Evolutionary conservation across 2,329 filamentous ascomycete genomes (phyloP), one percentile per base, ranked within the genome.

Genomic region (Aspergillus spinulosporus): DNA sequence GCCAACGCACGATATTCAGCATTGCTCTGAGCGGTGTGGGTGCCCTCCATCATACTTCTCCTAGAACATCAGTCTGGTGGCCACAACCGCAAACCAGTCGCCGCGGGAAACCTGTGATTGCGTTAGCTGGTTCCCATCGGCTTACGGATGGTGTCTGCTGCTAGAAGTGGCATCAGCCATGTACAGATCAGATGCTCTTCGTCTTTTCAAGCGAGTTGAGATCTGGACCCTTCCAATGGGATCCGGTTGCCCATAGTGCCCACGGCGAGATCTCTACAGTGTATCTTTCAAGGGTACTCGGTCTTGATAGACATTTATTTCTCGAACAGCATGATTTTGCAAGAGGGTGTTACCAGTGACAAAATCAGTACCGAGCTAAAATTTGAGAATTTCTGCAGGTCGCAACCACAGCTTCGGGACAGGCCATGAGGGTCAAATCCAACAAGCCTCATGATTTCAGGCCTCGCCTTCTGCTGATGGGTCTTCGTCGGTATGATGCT

Each of bases 401-500:
- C 59, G 55, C 62, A 8, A 70, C 61, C 26, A 62, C 66, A 52
- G 53, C 62, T 43, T 44, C 62, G 44, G 61, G 52, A 45, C 65
- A 66, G 56, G 64, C 66, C 40, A 62, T 54, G 28, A 66, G 66
- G 52, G 59, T 65, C 44, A 70, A 65, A 56, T 54, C 68, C 40
- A 66, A 65, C 54, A 82, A 81, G 60, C 73, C 78, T 43, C 78
- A 78, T 56, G 80, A 84, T 82, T 75, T 82, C 51, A 95, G 94
- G 73, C 94, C 94, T 34, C 85, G 92, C 65, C 77, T 99, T 52
- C 78, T 99, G 55, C 80, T 99, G 62, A 97, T 99, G 94, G 94
- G 94, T 3, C 90, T 97, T 76, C 85, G 92, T 78, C 88, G 93
- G 94, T 96, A 78, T 65, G 80, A 70, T 12, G 32, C 2, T 1